Percentiles rank a stretch among this genome's conserved stretches.
phyloP scores from a whole-genome alignment of 164 flowering plant species.

The Magnolia changhungtana region DNA sequence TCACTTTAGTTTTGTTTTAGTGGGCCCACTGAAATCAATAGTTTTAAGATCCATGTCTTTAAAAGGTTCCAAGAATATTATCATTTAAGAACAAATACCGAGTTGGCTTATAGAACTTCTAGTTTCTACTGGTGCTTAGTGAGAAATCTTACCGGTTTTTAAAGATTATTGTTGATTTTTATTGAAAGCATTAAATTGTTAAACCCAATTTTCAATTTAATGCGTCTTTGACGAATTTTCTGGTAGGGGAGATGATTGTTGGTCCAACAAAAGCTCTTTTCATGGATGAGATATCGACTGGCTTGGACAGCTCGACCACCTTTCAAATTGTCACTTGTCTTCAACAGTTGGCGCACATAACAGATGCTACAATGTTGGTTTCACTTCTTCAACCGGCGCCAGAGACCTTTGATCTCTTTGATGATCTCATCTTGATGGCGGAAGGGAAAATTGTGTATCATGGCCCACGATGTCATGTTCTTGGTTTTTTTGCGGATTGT shows the following conservation, averaged over 20 bases:
- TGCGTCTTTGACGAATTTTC: neutral
- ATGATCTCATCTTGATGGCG: constrained; percentile 51
- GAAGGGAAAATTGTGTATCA: constrained; percentile 52
- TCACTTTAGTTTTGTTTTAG: too few relatives aligned
- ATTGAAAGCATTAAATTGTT: neutral
- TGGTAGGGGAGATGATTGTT: constrained; percentile 53
- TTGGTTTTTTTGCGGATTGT: constrained; percentile 41
- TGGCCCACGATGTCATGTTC: constrained; percentile 38
- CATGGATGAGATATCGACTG: constrained; percentile 64
- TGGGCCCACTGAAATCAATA: too few relatives aligned
- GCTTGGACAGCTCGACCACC: constrained; percentile 56
- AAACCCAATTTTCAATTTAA: neutral
- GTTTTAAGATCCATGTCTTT: too few relatives aligned
- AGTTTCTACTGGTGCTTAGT: neutral
- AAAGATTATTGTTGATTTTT: neutral
- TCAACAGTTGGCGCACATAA: constrained; percentile 44
- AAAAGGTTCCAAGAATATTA: neutral
- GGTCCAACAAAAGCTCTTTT: constrained; percentile 52
- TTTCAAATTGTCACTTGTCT: constrained; percentile 47
- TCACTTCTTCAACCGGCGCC: constrained; percentile 68
- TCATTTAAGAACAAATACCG: neutral
- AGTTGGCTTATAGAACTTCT: neutral
- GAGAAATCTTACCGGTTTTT: neutral
- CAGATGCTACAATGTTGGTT: constrained; percentile 41
- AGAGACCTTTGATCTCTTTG: constrained; percentile 56